These are phyloP conservation scores for Sutorius australiensis DNA, from an alignment of 768 basidiomycete species.

Conservation along the genomic window DNA sequence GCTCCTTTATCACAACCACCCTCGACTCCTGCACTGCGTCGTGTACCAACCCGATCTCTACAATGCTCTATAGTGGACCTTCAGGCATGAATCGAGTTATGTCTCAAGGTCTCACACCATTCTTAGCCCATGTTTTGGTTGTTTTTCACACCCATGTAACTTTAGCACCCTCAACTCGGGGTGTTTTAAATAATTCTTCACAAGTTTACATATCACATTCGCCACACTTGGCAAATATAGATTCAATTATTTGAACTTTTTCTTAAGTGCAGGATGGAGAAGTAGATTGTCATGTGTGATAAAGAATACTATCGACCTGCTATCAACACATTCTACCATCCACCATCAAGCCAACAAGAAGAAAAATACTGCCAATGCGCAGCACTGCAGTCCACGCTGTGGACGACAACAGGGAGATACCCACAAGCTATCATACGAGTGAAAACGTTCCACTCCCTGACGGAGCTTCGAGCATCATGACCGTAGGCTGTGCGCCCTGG, in stretches of 20 bases:
- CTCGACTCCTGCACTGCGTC: constrained; percentile 11
- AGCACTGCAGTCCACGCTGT: constrained; percentile 19
- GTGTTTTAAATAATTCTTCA: neutral
- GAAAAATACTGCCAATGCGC: constrained; percentile 12
- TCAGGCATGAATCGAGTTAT: constrained; percentile 24
- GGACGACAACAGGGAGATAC: constrained; percentile 10
- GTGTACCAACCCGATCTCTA: constrained; percentile 10
- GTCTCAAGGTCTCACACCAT: constrained; percentile 9
- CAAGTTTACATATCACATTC: neutral
- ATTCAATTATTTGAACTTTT: neutral
- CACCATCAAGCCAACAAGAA: constrained; percentile 6
- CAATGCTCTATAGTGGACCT: constrained; percentile 19
- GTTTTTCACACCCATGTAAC: constrained; percentile 23
- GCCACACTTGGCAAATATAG: neutral
- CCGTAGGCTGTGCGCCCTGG: constrained; percentile 20
- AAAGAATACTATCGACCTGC: constrained; percentile 9
- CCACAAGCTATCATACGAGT: constrained; percentile 16
- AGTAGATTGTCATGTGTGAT: neutral
- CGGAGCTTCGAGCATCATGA: constrained; percentile 49
- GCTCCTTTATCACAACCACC: constrained; percentile 7
- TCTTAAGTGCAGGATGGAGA: no score
- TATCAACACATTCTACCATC: constrained; percentile 20
- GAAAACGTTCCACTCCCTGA: constrained; percentile 38
- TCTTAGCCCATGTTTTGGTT: constrained; percentile 14
- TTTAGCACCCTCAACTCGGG: constrained; percentile 7